These are phyloP conservation scores for Iris pallida DNA, from an alignment of 116 monocot species.

Conservation along the genomic window DNA sequence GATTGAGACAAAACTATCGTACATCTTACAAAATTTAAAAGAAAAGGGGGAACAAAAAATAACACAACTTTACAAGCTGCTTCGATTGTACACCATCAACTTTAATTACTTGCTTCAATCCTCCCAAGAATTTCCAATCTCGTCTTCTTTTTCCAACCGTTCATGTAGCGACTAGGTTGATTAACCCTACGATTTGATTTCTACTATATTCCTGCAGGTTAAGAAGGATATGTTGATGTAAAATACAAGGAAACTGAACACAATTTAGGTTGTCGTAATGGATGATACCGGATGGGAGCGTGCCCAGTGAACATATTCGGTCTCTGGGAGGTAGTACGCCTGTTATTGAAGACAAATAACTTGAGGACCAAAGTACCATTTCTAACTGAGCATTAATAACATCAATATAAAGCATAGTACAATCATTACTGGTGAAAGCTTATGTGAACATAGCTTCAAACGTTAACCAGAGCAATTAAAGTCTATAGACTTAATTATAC, in stretches of 20 bases:
- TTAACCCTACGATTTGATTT: constrained; percentile 69
- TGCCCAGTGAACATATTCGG: constrained; percentile 96
- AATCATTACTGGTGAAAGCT: no score
- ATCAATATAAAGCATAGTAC: no score
- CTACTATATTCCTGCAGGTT: constrained; percentile 68
- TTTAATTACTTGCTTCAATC: constrained; percentile 59
- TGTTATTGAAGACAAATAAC: constrained; percentile 13
- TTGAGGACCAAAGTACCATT: no score
- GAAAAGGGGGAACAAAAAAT: neutral
- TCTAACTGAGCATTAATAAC: no score
- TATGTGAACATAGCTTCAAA: no score
- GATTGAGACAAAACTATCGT: neutral
- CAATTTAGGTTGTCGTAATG: neutral
- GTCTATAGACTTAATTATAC: no score
- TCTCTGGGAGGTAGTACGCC: constrained; percentile 99
- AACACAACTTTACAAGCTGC: constrained; percentile 21
- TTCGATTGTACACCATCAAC: constrained; percentile 1
- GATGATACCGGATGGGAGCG: constrained; percentile 72
- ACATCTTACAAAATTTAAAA: constrained; percentile 3
- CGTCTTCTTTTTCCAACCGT: constrained; percentile 90
- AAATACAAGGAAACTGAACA: neutral
- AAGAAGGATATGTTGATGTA: neutral
- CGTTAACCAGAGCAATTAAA: no score
- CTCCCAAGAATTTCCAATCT: constrained; percentile 84
- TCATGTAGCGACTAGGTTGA: constrained; percentile 91